phyloP scores from a whole-genome alignment of 2,329 filamentous ascomycete genomes.

The Westerdykella aurantiaca region DNA sequence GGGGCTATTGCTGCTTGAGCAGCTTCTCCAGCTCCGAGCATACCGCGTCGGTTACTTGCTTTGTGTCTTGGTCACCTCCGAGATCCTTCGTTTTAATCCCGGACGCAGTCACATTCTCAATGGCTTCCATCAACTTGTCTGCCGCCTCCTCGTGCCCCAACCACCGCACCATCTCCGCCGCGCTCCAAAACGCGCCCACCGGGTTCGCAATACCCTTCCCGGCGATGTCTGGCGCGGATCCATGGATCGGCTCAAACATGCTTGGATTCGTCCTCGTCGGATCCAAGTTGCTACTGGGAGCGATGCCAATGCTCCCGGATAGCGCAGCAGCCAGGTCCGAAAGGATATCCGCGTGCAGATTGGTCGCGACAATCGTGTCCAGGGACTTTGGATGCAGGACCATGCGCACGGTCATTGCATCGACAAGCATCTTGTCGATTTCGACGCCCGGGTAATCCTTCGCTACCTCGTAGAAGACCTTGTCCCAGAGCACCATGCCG shows the following conservation, averaged over 20 bases:
- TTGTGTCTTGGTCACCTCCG: slow-evolving; percentile 52
- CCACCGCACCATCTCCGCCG: slow-evolving; percentile 62
- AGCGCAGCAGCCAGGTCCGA: slow-evolving; percentile 62
- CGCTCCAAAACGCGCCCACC: slow-evolving; percentile 63
- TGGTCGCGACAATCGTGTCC: slow-evolving; percentile 47
- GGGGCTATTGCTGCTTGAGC: slow-evolving; percentile 16
- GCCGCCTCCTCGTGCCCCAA: slow-evolving; percentile 56
- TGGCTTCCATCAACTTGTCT: slow-evolving; percentile 51
- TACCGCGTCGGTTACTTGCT: slow-evolving; percentile 55
- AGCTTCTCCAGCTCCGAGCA: slow-evolving; percentile 48
- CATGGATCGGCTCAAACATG: slow-evolving; percentile 61
- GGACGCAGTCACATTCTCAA: slow-evolving; percentile 55
- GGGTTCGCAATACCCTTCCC: slow-evolving; percentile 60
- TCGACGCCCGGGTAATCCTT: slow-evolving; percentile 43
- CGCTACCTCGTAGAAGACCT: slow-evolving; percentile 42
- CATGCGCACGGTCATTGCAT: slow-evolving; percentile 48
- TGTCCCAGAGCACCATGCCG: slow-evolving; percentile 47
- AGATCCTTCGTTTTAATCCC: slow-evolving; percentile 55
- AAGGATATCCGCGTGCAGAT: slow-evolving; percentile 56
- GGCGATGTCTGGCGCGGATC: slow-evolving; percentile 59
- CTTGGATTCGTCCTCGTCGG: slow-evolving; percentile 54
- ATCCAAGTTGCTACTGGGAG: slow-evolving; percentile 61
- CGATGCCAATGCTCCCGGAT: slow-evolving; percentile 62
- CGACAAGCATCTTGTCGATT: slow-evolving; percentile 47
- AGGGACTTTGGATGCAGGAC: slow-evolving; percentile 42